These are phyloP conservation scores for Parachaetomium inaequale DNA, from an alignment of 495 filamentous ascomycete genomes.

Conservation along the genomic window DNA sequence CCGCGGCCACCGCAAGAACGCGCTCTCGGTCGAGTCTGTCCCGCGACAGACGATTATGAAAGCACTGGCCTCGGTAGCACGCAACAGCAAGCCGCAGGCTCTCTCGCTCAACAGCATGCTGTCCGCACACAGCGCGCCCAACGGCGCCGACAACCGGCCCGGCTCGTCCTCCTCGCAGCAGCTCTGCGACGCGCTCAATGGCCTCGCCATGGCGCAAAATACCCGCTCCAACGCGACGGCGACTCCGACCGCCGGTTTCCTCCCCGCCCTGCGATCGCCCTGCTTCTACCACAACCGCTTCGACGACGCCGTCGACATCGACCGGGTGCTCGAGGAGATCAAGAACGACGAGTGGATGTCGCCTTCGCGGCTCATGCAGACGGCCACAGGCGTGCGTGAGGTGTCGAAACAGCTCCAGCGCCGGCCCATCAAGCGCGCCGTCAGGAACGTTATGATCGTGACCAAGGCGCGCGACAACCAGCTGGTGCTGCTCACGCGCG, in stretches of 20 bases:
- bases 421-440: conserved; percentile 79
- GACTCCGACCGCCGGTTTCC: conserved; percentile 60
- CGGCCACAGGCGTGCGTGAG: conserved; percentile 88
- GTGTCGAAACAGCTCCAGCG: conserved; percentile 91
- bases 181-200: conserved; percentile 63
- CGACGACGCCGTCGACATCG: conserved; percentile 91
- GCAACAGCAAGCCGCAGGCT: conserved; percentile 55
- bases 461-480: conserved; percentile 94
- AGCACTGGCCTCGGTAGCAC: conserved; percentile 71
- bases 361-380: conserved; percentile 89
- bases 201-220: conserved; percentile 46
- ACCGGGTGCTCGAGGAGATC: conserved; percentile 93
- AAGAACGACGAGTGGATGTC: conserved; percentile 84
- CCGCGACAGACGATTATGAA: conserved; percentile 86
- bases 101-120: conserved; percentile 54
- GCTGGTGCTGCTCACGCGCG: conserved; percentile 78
- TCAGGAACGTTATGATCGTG: conserved; percentile 90
- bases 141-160: conserved; percentile 46
- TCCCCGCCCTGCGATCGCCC: conserved; percentile 73
- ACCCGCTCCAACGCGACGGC: conserved; percentile 35
- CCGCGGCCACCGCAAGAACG: conserved; percentile 54
- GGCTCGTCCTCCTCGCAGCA: conserved; percentile 55
- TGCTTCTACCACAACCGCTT: conserved; percentile 98
- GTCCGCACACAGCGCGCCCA: conserved; percentile 37
- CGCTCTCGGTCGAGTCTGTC: conserved; percentile 65